These are phyloP conservation scores for Nyssa sinensis DNA, from an alignment of 148 eudicot genomes.

Conservation along the genomic window DNA sequence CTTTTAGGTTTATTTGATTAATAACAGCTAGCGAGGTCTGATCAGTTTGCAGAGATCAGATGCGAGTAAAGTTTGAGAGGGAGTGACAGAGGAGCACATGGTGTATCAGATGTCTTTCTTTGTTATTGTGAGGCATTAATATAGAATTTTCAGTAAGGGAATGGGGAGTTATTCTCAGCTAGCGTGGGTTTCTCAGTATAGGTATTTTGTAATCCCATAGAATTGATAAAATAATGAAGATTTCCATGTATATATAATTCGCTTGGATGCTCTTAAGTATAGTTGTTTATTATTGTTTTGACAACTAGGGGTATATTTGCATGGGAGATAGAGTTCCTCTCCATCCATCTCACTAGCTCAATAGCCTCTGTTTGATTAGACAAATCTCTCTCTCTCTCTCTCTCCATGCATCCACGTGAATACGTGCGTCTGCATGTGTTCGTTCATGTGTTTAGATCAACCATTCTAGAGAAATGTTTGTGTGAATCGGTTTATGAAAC, in stretches of 20 bases:
- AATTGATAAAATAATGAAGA: not conserved
- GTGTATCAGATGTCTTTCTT: constrained; percentile 15
- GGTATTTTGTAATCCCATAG: constrained; percentile 20
- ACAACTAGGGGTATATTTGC: constrained; percentile 18
- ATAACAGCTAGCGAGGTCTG: not conserved
- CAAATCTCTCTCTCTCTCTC: not conserved
- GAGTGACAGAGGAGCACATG: constrained; percentile 22
- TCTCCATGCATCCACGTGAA: too few relatives aligned
- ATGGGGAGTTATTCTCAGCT: constrained; percentile 14
- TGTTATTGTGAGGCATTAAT: not conserved
- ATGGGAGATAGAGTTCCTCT: constrained; percentile 10
- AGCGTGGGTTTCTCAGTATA: constrained; percentile 21
- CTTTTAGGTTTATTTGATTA: constrained; percentile 8
- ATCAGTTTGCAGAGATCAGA: constrained; percentile 22
- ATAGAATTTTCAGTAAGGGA: constrained; percentile 18
- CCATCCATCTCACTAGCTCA: not conserved
- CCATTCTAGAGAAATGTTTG: too few relatives aligned
- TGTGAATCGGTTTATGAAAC: not conserved
- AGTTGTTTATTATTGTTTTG: constrained; percentile 6
- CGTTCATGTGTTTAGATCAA: too few relatives aligned
- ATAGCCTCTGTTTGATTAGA: not conserved
- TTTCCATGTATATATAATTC: not conserved
- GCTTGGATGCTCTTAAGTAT: not conserved
- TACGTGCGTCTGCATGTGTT: too few relatives aligned
- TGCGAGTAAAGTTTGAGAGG: constrained; percentile 4